These are phyloP conservation scores for Scorias spongiosa DNA, from an alignment of 2,329 filamentous ascomycete genomes.

Conservation along the genomic window DNA sequence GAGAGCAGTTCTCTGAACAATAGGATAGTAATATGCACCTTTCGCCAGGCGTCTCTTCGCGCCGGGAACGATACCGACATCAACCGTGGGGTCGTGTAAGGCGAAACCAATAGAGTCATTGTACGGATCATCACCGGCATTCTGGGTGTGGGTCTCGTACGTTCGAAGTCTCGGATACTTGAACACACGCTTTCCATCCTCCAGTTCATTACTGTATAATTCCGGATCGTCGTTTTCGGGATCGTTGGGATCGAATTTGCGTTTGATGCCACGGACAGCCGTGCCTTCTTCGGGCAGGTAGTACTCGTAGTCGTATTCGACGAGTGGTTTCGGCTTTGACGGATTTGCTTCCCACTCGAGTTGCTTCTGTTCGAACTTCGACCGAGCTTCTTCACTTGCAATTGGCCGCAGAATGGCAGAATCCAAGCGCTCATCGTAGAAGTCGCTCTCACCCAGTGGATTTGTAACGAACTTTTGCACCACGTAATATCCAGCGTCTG, in stretches of 20 bases:
- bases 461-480: conserved; percentile 47
- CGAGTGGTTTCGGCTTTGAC: conserved; percentile 34
- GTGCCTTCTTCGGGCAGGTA: conserved; percentile 38
- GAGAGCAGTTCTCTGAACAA: conserved; percentile 41
- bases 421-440: conserved; percentile 45
- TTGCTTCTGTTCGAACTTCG: conserved; percentile 34
- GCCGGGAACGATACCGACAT: conserved; percentile 14
- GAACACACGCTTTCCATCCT: conserved; percentile 27
- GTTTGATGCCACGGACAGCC: conserved; percentile 36
- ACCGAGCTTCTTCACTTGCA: conserved; percentile 29
- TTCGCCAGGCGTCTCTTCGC: conserved; percentile 28
- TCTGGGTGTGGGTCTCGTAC: conserved; percentile 44
- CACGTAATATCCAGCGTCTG: conserved; percentile 43
- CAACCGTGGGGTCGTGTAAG: conserved; percentile 36
- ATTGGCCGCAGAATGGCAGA: conserved; percentile 41
- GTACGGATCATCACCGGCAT: conserved; percentile 37
- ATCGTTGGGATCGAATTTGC: conserved; percentile 39
- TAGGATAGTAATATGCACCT: conserved; percentile 48
- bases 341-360: conserved; percentile 34
- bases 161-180: conserved; percentile 42
- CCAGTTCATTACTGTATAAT: conserved; percentile 32
- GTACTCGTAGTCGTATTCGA: conserved; percentile 44
- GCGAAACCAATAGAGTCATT: conserved; percentile 42
- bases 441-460: conserved; percentile 33
- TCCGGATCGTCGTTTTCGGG: conserved; percentile 37